Evolutionary conservation across 2,329 filamentous ascomycete genomes (phyloP).

Genomic region (Cytospora paraplurivora): DNA sequence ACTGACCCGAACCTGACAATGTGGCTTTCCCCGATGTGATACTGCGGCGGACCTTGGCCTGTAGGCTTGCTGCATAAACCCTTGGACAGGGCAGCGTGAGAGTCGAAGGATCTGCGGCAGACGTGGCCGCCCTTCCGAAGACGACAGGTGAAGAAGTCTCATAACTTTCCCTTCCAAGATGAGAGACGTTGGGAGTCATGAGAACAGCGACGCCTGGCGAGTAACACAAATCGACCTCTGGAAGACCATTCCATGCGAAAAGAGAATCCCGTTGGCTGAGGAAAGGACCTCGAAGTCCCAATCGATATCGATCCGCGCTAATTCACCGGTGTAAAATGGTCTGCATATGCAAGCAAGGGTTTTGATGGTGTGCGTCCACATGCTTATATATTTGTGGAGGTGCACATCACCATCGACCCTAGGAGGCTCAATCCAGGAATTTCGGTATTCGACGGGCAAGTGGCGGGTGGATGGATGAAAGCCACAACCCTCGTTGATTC

Average conservation of each 20-base stretch:
- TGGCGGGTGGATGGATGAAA: conserved; percentile 5
- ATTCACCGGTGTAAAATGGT: background rate
- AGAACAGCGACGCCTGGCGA: background rate
- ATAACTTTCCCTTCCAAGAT: background rate
- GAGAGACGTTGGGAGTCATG: background rate
- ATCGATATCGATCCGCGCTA: background rate
- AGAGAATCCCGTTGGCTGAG: background rate
- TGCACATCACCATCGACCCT: background rate
- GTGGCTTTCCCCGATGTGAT: conserved; percentile 15
- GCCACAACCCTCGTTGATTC: background rate
- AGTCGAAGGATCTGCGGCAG: conserved; percentile 15
- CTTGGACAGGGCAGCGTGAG: conserved; percentile 4
- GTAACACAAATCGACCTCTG: background rate
- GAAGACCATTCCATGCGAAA: background rate
- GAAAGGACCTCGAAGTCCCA: background rate
- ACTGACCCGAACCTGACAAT: conserved; percentile 8
- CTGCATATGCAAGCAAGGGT: background rate
- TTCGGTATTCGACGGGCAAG: background rate
- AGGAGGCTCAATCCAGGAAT: background rate
- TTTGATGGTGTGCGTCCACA: background rate
- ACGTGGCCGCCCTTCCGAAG: conserved; percentile 3
- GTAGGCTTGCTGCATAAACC: conserved; percentile 20
- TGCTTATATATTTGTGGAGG: background rate
- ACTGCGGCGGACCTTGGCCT: conserved; percentile 21
- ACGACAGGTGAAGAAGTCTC: conserved; percentile 3